Conservation (phyloP, 108 stramenopile genomes). For the Cafeteria roenbergensis region DNA sequence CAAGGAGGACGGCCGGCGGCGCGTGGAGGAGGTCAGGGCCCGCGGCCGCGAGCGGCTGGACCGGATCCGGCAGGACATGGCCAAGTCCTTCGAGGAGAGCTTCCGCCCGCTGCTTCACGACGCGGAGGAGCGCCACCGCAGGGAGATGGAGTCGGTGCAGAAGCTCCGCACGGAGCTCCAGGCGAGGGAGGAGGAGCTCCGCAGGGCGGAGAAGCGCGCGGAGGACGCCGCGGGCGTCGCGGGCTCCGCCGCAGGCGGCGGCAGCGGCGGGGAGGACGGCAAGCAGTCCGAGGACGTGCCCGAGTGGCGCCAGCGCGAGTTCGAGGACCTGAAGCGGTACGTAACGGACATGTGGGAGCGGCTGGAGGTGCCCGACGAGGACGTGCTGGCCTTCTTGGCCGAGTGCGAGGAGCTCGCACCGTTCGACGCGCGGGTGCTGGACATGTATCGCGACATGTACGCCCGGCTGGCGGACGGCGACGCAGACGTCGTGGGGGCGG, state of each 20-base stretch:
- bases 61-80: background rate
- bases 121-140: background rate
- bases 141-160: background rate
- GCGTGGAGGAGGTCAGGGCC: background rate
- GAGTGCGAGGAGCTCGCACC: background rate
- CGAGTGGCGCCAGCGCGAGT: background rate
- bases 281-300: background rate
- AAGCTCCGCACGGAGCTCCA: background rate
- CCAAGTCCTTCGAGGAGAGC: background rate
- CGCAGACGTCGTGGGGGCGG: background rate
- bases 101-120: conserved; percentile 7
- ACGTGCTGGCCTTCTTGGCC: conserved; percentile 1
- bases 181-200: conserved; percentile 2
- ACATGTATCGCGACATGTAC: conserved; percentile 7
- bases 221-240: too few relatives aligned
- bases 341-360: conserved; percentile 3
- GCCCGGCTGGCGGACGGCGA: background rate
- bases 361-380: background rate
- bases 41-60: background rate
- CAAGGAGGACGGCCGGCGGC: background rate
- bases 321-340: background rate
- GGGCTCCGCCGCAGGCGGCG: background rate
- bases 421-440: background rate
- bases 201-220: background rate
- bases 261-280: background rate